Evolutionary conservation across 2,329 filamentous ascomycete species (phyloP), one percentile per base, ranked within the genome.

Genomic region (Bisporella sp.): DNA sequence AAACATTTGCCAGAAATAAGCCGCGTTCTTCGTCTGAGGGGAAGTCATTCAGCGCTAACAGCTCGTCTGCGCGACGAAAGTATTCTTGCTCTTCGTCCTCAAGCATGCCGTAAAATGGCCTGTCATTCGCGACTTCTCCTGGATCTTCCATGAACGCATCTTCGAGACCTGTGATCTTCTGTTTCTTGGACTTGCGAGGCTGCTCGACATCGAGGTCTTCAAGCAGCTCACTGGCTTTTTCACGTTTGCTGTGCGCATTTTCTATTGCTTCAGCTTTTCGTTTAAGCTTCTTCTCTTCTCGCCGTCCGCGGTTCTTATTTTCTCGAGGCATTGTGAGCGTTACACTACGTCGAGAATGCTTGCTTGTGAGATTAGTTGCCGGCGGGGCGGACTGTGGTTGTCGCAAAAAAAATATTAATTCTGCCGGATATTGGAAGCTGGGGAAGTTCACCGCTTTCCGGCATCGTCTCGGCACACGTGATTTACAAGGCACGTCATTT

Each of bases 31-130:
- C 89, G 47, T 81, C 68, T 39, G 84, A 82, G 40, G 79, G 81
- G 66, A 97, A 97, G 66, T 92, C 82, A 70, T 97, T 93, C 59
- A 89, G 70, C 67, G 96, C 91, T 53, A 99, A 82, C 71, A 95
- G 77, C 66, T 95, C 87, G 72, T 95, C 91, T 48, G 91, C 90
- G 45, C 83, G 82, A 58, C 88, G 85, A 69, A 97, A 99, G 68
- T 96, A 96, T 68, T 96, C 91, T 65, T 96, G 89, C 73, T 99
- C 93, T 58, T 95, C 82, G 49, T 95, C 85, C 61, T 89, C 87
- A 30, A 99, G 83, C 75, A 96, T 84, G 57, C 93, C 93, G 62
- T 95, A 97, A 73, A 96, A 99, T 6, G 64, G 64, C 12, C 63
- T 51, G 29, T 64, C 63, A 8, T 47, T 53, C 9, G 48, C 51